Evolutionary conservation across 352 stramenopile species (phyloP), one percentile per base, ranked within the genome.

Genomic region (Plasmopara muralis): DNA sequence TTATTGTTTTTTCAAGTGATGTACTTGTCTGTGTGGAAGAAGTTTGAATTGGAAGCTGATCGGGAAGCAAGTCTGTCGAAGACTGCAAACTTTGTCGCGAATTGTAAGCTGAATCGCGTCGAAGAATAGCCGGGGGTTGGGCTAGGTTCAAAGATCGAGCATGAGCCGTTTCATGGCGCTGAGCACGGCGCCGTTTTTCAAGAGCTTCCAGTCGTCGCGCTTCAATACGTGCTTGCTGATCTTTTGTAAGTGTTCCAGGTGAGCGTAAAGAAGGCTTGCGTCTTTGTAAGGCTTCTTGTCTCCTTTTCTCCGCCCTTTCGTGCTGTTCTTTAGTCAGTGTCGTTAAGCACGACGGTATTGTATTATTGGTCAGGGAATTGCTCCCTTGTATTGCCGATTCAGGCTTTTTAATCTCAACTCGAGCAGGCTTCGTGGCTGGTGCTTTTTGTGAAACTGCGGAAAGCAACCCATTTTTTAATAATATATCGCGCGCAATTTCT

Each of bases 381-480:
- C 33, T 48, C 30, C n/a, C 41, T 43, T 25, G 43, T 28, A 13
- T 37, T 4, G 8, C 44, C 6, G 52, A 46, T 14, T 10, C 37
- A 9, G 18, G 9, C 3, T 31, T 14, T 35, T 18, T 14, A 29
- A 46, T 50, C 12, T 5, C 30, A 37, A 15, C 29, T 9, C 13
- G 5, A 15, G 8, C 15, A 33, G 34, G 4, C 45, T 41, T 15
- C 38, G 6, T 20, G 35, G 5, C 12, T 43, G 30, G 14, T 50
- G 16, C 18, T 8, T 45, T 12, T 14, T 62, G 29, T 20, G 50
- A 41, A 9, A 46, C 14, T 25, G 53, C 43, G 7, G 60, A 39
- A 2, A 50, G 9, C 47, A 87, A 85, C 6, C 81, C 81, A 43
- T 91, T 87, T 50, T 74, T 74, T 1, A 66, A 57, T 16, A 91